Evolutionary conservation across 2,329 filamentous ascomycete species (phyloP), one percentile per base, ranked within the genome.

Genomic region (Nemania sp.): DNA sequence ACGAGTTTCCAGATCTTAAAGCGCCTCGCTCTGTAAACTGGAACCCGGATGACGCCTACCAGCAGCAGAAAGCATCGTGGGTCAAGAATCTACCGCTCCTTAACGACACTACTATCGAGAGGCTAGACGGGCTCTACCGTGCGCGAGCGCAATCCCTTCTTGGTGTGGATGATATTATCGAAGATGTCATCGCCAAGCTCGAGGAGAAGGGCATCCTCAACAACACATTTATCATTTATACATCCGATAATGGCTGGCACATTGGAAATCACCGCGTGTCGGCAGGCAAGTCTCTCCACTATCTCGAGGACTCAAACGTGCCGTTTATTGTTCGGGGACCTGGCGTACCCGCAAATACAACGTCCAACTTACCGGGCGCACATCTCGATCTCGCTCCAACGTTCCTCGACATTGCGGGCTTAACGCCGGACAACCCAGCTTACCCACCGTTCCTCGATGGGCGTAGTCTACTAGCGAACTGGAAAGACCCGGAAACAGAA

Each of bases 101-200:
- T 35, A 69, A 71, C 15, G 53, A 43, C 2, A 65, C 61, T 1
- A 62, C 41, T 11, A 66, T 66, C 4, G 60, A 47, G 20, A 47
- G n/a, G 27, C 43, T 62, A 1, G 69, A 71, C 22, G 61, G 47
- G 11, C 59, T 63, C 10, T 66, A 63, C 20, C 63, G 63, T 10
- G 57, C 59, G 7, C 67, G 78, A 1, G 54, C 74, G 1, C 71
- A 75, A n/a, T 68, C 74, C 0, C 66, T 79, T 1, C 65, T 71
- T 18, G 76, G 77, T 3, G 70, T 80, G 0, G 78, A 80, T 47
- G 78, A 80, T 22, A 77, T 80, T 2, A 69, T 80, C 3, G 72
- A 76, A 32, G 77, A 79, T 56, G 73, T 79, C 1, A 54, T 80
- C 0, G 45, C 68, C 4, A 70, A 68, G 61, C 70, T 80, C 0